Conservation (phyloP, 2,329 filamentous ascomycete species). For the Ceratocystis ficicola region DNA sequence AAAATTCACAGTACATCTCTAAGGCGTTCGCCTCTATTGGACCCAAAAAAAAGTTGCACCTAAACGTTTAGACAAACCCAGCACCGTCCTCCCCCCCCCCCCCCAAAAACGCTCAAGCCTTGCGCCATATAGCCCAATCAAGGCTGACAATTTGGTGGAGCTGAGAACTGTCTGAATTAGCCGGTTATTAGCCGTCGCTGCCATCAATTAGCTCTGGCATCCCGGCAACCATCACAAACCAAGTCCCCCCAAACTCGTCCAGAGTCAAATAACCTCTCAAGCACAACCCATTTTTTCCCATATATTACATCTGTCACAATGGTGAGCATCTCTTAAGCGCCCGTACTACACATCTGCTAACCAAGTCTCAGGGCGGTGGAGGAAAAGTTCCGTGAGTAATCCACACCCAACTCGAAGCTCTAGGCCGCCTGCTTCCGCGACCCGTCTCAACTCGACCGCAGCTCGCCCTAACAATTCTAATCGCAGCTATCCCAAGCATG, state of each 20-base stretch:
- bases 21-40: conserved; percentile 12
- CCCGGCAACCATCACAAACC: not conserved
- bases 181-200: conserved; percentile 13
- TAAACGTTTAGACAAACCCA: too few species aligned
- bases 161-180: not conserved
- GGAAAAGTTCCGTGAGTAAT: conserved; percentile 22
- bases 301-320: conserved; percentile 6
- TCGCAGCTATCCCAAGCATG: conserved; percentile 85
- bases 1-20: not conserved
- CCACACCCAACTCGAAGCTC: not conserved
- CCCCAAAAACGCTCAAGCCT: conserved; percentile 11
- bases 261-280: conserved; percentile 5
- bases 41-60: not conserved
- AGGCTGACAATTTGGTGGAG: conserved; percentile 4
- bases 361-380: conserved; percentile 4
- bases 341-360: not conserved
- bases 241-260: not conserved
- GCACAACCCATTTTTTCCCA: not conserved
- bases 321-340: not conserved
- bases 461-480: conserved; percentile 17
- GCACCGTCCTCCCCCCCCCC: not conserved
- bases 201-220: conserved; percentile 10
- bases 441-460: not conserved
- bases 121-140: conserved; percentile 13
- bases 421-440: not conserved